Conservation (phyloP, 2,329 filamentous ascomycete species). For the Penicillium brasilianum region DNA sequence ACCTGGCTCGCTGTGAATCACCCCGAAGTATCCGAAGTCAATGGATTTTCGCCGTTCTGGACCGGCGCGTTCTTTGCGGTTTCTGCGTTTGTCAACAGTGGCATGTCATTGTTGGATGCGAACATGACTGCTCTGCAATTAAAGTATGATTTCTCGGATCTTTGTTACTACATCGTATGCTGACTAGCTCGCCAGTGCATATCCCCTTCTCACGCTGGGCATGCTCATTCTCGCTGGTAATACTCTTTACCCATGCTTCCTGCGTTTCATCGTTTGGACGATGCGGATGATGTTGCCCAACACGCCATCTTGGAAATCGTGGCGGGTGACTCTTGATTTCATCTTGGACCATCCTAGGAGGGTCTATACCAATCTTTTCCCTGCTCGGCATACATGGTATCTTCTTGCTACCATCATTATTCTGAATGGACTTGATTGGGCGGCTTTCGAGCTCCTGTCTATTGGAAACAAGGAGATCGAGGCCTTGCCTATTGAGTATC, state of each 20-base stretch:
- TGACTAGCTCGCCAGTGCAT: constrained; percentile 35
- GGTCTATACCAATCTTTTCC: constrained; percentile 60
- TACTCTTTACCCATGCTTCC: constrained; percentile 68
- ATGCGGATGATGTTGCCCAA: constrained; percentile 42
- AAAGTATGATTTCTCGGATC: constrained; percentile 25
- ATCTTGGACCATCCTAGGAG: constrained; percentile 43
- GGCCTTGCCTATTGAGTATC: constrained; percentile 57
- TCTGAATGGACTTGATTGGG: constrained; percentile 69
- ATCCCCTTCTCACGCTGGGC: constrained; percentile 56
- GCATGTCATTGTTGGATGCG: constrained; percentile 59
- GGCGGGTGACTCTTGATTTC: constrained; percentile 41
- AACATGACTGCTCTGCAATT: constrained; percentile 57
- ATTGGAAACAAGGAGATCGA: constrained; percentile 64
- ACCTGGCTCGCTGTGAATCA: constrained; percentile 53
- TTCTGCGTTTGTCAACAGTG: constrained; percentile 61
- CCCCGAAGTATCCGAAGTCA: constrained; percentile 46
- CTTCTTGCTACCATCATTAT: constrained; percentile 64
- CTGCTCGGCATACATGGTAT: constrained; percentile 68
- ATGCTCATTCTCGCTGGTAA: constrained; percentile 68
- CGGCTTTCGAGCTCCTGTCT: constrained; percentile 68
- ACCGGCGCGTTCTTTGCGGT: constrained; percentile 57
- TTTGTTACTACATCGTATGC: not conserved
- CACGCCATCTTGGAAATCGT: constrained; percentile 34
- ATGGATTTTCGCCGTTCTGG: constrained; percentile 58
- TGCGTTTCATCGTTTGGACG: constrained; percentile 65